These are phyloP conservation scores for Scortechinia acanthostroma DNA, from an alignment of 2,329 filamentous ascomycete genomes.

Conservation along the genomic window DNA sequence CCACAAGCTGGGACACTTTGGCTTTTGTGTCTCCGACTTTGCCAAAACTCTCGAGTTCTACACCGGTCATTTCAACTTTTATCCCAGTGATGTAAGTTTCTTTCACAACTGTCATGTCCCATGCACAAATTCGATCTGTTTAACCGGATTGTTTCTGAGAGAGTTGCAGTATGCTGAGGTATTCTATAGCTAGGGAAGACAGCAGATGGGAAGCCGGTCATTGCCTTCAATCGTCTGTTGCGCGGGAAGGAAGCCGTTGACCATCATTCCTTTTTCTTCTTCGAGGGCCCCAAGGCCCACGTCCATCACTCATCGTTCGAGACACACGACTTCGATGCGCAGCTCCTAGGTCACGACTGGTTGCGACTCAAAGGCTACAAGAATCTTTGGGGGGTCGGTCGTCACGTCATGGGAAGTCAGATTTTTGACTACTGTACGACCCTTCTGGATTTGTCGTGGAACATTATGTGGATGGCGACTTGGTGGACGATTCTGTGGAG, in stretches of 20 bases:
- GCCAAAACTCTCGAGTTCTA: constrained; percentile 23
- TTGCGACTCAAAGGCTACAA: constrained; percentile 53
- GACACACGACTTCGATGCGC: constrained; percentile 66
- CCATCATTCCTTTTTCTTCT: constrained; percentile 47
- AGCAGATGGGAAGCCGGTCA: too few species aligned
- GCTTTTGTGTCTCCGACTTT: constrained; percentile 20
- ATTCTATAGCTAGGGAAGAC: too few species aligned
- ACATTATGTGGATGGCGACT: constrained; percentile 5
- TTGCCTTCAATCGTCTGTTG: constrained; percentile 46
- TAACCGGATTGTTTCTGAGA: not conserved
- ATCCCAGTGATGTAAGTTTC: constrained; percentile 20
- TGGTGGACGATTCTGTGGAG: constrained; percentile 1
- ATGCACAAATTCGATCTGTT: not conserved
- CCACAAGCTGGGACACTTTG: constrained; percentile 31
- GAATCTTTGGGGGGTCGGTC: constrained; percentile 64
- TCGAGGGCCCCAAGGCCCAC: constrained; percentile 22
- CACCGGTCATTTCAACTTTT: constrained; percentile 29
- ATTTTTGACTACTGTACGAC: constrained; percentile 58
- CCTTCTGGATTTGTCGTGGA: constrained; percentile 4
- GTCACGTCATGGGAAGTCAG: constrained; percentile 65
- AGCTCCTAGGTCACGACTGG: constrained; percentile 66
- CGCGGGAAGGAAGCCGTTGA: constrained; percentile 37
- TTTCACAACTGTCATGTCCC: not conserved
- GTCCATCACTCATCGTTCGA: constrained; percentile 67
- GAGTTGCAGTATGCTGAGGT: too few species aligned